phyloP scores from a whole-genome alignment of 2,329 filamentous ascomycete genomes.

The Mycocentrospora acerina region DNA sequence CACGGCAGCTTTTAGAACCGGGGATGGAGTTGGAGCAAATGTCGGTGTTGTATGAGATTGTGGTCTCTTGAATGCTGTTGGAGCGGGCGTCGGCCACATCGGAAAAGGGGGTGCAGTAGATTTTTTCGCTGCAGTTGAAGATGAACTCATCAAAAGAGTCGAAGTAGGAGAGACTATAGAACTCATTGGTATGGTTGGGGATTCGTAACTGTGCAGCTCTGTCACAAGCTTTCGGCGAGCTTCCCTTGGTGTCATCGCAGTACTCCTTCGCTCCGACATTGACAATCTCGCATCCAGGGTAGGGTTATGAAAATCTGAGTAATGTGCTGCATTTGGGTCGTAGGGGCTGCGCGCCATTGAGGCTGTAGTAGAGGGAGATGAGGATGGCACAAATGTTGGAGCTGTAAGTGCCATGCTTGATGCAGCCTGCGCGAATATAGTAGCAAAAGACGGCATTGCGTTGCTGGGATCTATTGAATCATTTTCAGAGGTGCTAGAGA shows the following conservation, averaged over 20 bases:
- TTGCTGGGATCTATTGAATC: too few species aligned
- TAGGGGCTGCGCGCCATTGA: neutral
- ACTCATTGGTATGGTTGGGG: neutral
- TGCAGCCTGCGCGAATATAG: too few species aligned
- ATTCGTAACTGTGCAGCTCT: conserved; percentile 7
- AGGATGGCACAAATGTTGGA: too few species aligned
- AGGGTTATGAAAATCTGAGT: neutral
- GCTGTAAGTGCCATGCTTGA: too few species aligned
- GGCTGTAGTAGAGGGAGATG: neutral
- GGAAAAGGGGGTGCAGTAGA: conserved; percentile 4
- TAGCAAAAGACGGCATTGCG: too few species aligned
- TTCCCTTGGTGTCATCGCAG: conserved; percentile 3
- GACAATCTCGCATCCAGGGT: too few species aligned
- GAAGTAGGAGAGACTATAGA: too few species aligned
- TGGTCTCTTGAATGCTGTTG: neutral
- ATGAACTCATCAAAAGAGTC: too few species aligned
- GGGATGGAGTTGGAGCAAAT: too few species aligned
- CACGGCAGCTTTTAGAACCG: too few species aligned
- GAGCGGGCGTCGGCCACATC: neutral
- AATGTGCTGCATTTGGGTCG: neutral
- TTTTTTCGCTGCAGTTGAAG: neutral
- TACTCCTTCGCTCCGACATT: too few species aligned
- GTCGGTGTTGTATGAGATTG: neutral
- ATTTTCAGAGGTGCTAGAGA: too few species aligned
- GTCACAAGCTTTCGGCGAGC: conserved; percentile 10